Percentiles rank a stretch among this genome's conserved stretches.
Evolutionary conservation across 768 basidiomycete species (phyloP).

Genomic region (Agrocybe chaxingu): DNA sequence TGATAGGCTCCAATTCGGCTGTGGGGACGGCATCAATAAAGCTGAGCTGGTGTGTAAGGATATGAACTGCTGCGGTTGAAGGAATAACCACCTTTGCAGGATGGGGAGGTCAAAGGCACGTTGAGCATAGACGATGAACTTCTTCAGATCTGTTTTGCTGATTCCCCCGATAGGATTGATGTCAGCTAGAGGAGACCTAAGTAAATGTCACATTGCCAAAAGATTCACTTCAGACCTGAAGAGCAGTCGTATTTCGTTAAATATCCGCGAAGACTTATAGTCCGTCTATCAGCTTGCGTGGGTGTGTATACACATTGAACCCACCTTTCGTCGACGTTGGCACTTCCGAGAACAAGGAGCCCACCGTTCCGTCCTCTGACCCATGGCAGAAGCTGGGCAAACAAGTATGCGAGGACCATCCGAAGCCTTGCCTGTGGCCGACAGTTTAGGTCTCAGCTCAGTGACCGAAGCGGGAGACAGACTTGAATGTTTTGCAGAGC

Average conservation of each 20-base stretch:
- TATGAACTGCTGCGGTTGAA: background rate
- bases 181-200: conserved; percentile 57
- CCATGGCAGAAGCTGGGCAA: conserved; percentile 94
- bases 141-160: conserved; percentile 96
- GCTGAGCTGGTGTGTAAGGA: conserved; percentile 36
- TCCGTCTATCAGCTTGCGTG: background rate
- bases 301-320: conserved; percentile 3
- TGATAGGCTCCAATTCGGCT: conserved; percentile 94
- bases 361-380: conserved; percentile 82
- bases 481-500: conserved; percentile 98
- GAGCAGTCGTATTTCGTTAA: conserved; percentile 98
- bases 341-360: conserved; percentile 92
- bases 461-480: conserved; percentile 2
- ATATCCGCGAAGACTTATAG: conserved; percentile 83
- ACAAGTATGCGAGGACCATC: conserved; percentile 94
- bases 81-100: conserved; percentile 57
- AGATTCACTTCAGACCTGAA: conserved; percentile 50
- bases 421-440: conserved; percentile 72
- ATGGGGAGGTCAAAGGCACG: conserved; percentile 82
- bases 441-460: background rate
- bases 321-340: conserved; percentile 97
- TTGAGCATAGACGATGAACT: conserved; percentile 86
- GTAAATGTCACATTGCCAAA: background rate
- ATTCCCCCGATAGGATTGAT: conserved; percentile 98
- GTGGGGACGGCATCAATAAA: conserved; percentile 93